These are phyloP conservation scores for Aspergillus costaricaensis DNA, from an alignment of 2,329 filamentous ascomycete species.

Conservation along the genomic window DNA sequence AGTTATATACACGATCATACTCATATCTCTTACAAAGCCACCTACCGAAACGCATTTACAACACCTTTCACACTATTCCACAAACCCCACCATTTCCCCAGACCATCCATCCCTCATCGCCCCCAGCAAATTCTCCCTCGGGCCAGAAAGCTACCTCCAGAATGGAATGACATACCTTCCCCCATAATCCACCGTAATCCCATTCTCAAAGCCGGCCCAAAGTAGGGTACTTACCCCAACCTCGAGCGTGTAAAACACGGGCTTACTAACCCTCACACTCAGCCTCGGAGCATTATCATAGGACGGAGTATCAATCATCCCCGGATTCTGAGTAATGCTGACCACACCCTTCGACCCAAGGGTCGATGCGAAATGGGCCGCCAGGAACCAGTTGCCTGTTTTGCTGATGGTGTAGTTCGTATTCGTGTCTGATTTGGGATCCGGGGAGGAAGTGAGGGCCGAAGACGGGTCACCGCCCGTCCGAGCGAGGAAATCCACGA, in stretches of 20 bases:
- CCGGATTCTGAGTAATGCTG: constrained; percentile 3
- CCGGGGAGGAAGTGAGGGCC: neutral
- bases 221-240: neutral
- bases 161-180: constrained; percentile 1
- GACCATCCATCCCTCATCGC: constrained; percentile 2
- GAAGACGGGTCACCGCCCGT: neutral
- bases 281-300: neutral
- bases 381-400: constrained; percentile 1
- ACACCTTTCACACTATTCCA: neutral
- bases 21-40: neutral
- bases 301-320: neutral
- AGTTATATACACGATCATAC: neutral
- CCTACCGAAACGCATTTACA: neutral
- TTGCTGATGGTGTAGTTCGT: constrained; percentile 2
- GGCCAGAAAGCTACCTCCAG: neutral
- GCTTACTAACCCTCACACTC: neutral
- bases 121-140: neutral
- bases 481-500: neutral
- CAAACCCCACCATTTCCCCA: neutral
- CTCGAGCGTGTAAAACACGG: neutral
- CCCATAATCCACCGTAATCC: neutral
- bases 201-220: neutral
- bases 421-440: neutral
- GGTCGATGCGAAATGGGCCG: neutral
- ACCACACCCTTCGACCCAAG: neutral